Base-by-base conservation (phyloP, 768 basidiomycete species). In the Suillus hirtellus region DNA sequence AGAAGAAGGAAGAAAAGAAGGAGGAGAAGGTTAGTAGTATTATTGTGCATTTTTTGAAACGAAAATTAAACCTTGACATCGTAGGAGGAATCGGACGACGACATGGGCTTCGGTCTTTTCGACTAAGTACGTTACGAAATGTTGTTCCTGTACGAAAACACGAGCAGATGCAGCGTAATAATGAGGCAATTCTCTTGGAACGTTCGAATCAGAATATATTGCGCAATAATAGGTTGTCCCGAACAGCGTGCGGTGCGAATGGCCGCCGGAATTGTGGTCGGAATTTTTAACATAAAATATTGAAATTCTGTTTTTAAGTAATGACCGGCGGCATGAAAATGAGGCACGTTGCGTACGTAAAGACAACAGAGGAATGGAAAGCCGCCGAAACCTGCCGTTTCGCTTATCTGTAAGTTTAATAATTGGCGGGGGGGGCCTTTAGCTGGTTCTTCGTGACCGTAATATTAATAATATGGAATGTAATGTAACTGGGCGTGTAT, bases 61-160 rank as follows among this genome's bases (percentile, higher is more conserved):
- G 21, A 40, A 60, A 64, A 47, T 67, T 63, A 2, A 44, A 60
- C 47, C 52, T 35, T 49, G 40, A 34, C 21, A 35, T 43, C 66
- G 61, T 75, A 94, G 90, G 91, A 93, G 80, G 93, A 96, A 77
- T 93, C 92, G 61, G 95, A 96, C 84, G 96, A 97, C 71, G 96
- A 97, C 81, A 97, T 97, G 95, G 95, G 95, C 83, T 98, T 98
- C 80, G 95, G 95, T 82, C 86, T 97, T 67, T 97, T 97, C 84
- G 95, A 97, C 84, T 97, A 89, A 83, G 64, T 67, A 44, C 52
- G 47, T 65, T 69, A 65, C 17, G 24, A 60, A 34, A 21, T 56
- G 17, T 60, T 62, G 60, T 63, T 61, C 21, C 21, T 61, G 15
- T 59, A 62, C 61, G 38, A 38, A 49, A 62, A 60, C 43, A 43